Conservation (phyloP, 2,329 filamentous ascomycete genomes). For the Talaromyces sp. region DNA sequence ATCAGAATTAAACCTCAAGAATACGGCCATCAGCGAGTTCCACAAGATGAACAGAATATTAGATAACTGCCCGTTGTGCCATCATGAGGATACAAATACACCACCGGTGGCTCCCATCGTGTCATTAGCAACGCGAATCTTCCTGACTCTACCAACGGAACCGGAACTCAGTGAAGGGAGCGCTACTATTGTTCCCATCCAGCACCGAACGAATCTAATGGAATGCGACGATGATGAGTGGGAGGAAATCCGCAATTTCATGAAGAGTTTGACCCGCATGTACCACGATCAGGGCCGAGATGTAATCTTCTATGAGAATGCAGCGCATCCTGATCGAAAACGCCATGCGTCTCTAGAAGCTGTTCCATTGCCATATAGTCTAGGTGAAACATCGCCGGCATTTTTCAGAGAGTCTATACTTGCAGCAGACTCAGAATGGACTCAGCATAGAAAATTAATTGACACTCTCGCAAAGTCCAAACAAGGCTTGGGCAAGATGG, state of each 20-base stretch:
- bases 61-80: slow-evolving; percentile 84
- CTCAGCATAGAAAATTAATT: slow-evolving; percentile 90
- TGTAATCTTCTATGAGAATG: slow-evolving; percentile 97
- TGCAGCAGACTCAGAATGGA: slow-evolving; percentile 85
- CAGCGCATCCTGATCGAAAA: slow-evolving; percentile 72
- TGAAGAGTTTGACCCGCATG: slow-evolving; percentile 91
- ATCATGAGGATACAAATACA: slow-evolving; percentile 77
- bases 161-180: slow-evolving; percentile 82
- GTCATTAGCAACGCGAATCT: slow-evolving; percentile 80
- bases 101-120: slow-evolving; percentile 81
- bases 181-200: slow-evolving; percentile 82
- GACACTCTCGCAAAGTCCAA: slow-evolving; percentile 65
- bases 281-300: slow-evolving; percentile 91
- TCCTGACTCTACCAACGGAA: slow-evolving; percentile 81
- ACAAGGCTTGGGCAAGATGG: slow-evolving; percentile 68
- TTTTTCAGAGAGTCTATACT: slow-evolving; percentile 96
- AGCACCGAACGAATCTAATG: slow-evolving; percentile 84
- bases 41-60: slow-evolving; percentile 84
- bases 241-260: slow-evolving; percentile 98
- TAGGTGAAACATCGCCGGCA: slow-evolving; percentile 87
- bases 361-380: slow-evolving; percentile 81
- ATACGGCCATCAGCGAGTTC: slow-evolving; percentile 80
- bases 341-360: slow-evolving; percentile 81
- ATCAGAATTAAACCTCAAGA: slow-evolving; percentile 82
- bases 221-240: slow-evolving; percentile 99